These are phyloP conservation scores for Beauveria varroae DNA, from an alignment of 2,329 filamentous ascomycete genomes.

Conservation along the genomic window DNA sequence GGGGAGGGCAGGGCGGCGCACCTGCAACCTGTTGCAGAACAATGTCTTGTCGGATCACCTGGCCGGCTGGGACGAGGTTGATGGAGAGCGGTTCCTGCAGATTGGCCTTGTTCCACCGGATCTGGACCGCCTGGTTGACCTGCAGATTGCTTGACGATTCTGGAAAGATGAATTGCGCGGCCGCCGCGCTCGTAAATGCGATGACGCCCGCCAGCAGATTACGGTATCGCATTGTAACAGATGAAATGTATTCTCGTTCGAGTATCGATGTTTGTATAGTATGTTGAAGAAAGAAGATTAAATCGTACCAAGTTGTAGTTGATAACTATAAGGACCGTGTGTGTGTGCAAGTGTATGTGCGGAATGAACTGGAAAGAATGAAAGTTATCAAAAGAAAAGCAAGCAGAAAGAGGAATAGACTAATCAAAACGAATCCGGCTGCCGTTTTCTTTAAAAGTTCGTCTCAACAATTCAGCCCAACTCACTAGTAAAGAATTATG, in stretches of 20 bases:
- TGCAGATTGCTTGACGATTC: conserved; percentile 7
- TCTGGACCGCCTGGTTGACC: conserved; percentile 14
- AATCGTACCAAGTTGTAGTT: not conserved
- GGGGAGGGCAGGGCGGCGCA: not conserved
- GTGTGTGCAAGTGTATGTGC: not conserved
- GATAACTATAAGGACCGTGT: not conserved
- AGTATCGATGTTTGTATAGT: not conserved
- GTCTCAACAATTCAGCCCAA: not conserved
- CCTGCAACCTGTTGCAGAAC: conserved; percentile 17
- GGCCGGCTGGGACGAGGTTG: conserved; percentile 16
- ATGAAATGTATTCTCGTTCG: not conserved
- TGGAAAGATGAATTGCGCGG: conserved; percentile 15
- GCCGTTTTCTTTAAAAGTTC: not conserved
- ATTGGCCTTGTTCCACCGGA: conserved; percentile 17
- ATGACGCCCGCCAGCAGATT: not conserved
- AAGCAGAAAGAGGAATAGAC: not conserved
- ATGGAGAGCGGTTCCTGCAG: conserved; percentile 17
- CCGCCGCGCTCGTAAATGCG: not conserved
- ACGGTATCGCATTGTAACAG: not conserved
- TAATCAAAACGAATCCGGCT: not conserved
- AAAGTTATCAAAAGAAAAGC: not conserved
- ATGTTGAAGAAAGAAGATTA: not conserved
- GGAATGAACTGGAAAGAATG: not conserved
- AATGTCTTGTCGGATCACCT: conserved; percentile 12
- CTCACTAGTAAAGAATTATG: not conserved